Evolutionary conservation across 1,139 yeast genomes (phyloP), one percentile per base, ranked within the genome.

Genomic region (Citeromyces siamensis): DNA sequence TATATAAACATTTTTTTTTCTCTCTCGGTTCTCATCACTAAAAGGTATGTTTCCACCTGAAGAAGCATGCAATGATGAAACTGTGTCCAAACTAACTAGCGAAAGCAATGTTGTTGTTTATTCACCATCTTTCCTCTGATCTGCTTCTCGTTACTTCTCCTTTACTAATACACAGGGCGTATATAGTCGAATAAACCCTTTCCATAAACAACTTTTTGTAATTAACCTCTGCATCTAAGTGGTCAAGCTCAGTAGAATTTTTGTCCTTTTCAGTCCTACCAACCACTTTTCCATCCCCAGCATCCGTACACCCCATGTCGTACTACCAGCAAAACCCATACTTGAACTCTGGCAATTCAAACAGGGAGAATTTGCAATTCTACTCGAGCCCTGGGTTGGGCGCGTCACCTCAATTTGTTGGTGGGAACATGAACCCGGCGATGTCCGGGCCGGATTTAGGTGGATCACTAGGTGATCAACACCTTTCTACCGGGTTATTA

Each of bases 401-500:
- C 17, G 33, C 34, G 14, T 16, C 37, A 13, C 32, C 37, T 13
- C 21, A 29, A 16, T 27, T 22, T 18, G 37, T 37, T 6, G 13
- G 18, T 2, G 58, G 59, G 2, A 46, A 56, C 21, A 54, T 54
- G 57, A 50, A 48, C 28, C 46, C 51, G 2, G 40, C 46, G 3
- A 34, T 44, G 8, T 6, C 28, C 2, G 26, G 26, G 10, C 68
- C 64, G 41, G 73, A 51, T 12, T 14, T 68, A 10, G 52, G 64
- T 23, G 75, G 75, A 1, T 55, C 57, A 20, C 63, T 68, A 65
- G 75, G 74, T 3, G 66, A 59, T 29, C 66, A 67, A 19, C 75
- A 77, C 40, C 64, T 90, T 35, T 68, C 86, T 1, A 64, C 75
- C 0, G 98, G 98, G 0, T 53, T 86, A 37, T 59, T 93, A 14